Conservation (phyloP, 805 yeast genomes). For the Candida quercuum region DNA sequence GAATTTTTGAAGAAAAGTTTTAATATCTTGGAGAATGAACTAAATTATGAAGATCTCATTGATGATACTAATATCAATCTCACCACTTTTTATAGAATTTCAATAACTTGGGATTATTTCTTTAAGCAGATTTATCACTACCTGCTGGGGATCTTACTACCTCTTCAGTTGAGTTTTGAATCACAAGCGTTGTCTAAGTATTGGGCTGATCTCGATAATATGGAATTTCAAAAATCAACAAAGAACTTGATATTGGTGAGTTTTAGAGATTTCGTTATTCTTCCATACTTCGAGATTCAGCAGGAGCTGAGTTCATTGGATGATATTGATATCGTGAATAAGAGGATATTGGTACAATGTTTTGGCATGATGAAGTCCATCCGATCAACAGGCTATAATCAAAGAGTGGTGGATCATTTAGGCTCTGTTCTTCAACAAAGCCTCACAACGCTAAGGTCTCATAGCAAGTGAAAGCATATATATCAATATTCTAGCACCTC, state of each 20-base stretch:
- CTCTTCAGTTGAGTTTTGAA: conserved; percentile 45
- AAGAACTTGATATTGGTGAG: conserved; percentile 37
- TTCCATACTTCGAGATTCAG: conserved; percentile 43
- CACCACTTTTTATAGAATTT: conserved; percentile 25
- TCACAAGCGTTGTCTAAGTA: conserved; percentile 10
- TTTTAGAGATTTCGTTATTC: conserved; percentile 47
- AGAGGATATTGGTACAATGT: conserved; percentile 50
- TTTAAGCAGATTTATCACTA: conserved; percentile 50
- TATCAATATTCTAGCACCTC: no score
- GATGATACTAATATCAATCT: conserved; percentile 15
- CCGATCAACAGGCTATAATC: conserved; percentile 50
- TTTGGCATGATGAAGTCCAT: conserved; percentile 51
- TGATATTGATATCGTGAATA: conserved; percentile 26
- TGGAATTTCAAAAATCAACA: conserved; percentile 26
- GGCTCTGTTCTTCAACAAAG: conserved; percentile 12
- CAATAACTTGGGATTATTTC: conserved; percentile 53
- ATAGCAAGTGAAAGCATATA: conserved; percentile 1
- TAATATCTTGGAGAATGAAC: conserved; percentile 32
- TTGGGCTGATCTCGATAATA: conserved; percentile 23
- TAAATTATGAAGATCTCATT: conserved; percentile 25
- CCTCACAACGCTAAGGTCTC: not conserved
- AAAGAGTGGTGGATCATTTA: conserved; percentile 47
- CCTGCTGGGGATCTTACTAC: conserved; percentile 55
- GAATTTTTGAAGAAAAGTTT: conserved; percentile 42
- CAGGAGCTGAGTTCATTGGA: conserved; percentile 1